Base-by-base conservation (phyloP, 768 basidiomycete genomes). In the Xerocomellus chrysenteron region DNA sequence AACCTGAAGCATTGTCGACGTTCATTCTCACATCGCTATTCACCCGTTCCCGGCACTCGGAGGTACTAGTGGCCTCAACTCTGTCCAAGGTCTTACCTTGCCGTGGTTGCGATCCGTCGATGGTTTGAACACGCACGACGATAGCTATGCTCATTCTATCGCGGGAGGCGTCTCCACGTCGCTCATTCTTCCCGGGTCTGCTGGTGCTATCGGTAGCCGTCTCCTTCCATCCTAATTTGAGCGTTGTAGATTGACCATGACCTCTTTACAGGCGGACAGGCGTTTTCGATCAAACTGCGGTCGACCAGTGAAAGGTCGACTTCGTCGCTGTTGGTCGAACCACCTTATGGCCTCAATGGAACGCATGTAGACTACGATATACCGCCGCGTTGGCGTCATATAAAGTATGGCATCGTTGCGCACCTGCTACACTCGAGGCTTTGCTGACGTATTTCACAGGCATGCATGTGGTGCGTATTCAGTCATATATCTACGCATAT, bases 111-210 rank as follows among this genome's bases (percentile, higher is more conserved):
- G 88, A 35, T 83, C 82, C 12, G 70, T 91, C 19, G 88, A 92
- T 58, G 88, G 81, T 0, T 66, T 92, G 59, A 90, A 92, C 68
- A 90, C 87, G 0, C 88, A 88, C 55, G 90, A 92, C 66, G 75
- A 76, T 2, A 75, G 82, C 3, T 88, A 84, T 63, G 70, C 76
- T 17, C 74, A 84, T 4, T 73, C 82, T 4, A 78, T 87, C 16
- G 70, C 89, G 0, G 91, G 91, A 2, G 91, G 81, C 0, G 82
- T 91, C 6, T 90, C 91, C 0, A 88, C 87, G 4, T 83, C 84
- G 3, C 81, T 89, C 50, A 75, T 92, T n/a, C 77, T 93, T 0
- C 90, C 90, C 1, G 90, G 90, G 1, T 83, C 80, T 47, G 81
- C 78, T 2, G 73, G 82, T 55, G 83, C 82, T 30, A 87, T 87